Evolutionary conservation across 305 asterid genomes (phyloP), one percentile per base, ranked within the genome.

Genomic region (Plantago coronopus): DNA sequence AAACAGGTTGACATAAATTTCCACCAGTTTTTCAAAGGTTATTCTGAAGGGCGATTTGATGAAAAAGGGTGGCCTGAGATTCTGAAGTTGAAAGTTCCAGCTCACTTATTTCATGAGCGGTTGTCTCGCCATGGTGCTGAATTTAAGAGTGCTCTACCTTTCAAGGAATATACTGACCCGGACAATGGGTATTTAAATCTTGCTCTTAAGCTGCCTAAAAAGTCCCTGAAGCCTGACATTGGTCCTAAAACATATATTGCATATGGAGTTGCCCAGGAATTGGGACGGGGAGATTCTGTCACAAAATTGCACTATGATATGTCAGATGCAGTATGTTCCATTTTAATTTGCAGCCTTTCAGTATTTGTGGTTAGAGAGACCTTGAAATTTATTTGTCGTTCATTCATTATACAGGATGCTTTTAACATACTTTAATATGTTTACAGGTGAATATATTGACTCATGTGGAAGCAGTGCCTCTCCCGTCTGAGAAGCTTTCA

Each of bases 181-280:
- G 69, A 48, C 14, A 48, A 68, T 69, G 94, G 96, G 43, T 72
- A 74, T 71, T 76, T 88, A 38, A 90, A 88, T 67, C 84, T 83
- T 18, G 91, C 95, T 54, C 74, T 72, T 4, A 88, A 79, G 72
- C 71, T 90, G 49, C 94, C 91, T 3, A 8, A 63, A 23, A 10
- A 17, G 46, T 69, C 78, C 45, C 58, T 64, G 57, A 83, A 84
- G 81, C 97, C 96, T 25, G 97, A 87, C 72, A 55, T 89, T 80
- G 97, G 97, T 57, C 97, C 96, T 8, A 89, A 89, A 78, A 82
- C 96, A 17, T 87, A 89, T 71, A 87, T 89, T 64, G 97, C 89
- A 29, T 87, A 85, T 73, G 97, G 97, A 54, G 71, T 75, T 72
- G 61, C 77, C 27, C 76, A 62, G 69, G 97, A 89, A 72, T 75